Evolutionary conservation across 1,284 basidiomycete genomes (phyloP), one percentile per base, ranked within the genome.

Genomic region (Ceratobasidium sp.): DNA sequence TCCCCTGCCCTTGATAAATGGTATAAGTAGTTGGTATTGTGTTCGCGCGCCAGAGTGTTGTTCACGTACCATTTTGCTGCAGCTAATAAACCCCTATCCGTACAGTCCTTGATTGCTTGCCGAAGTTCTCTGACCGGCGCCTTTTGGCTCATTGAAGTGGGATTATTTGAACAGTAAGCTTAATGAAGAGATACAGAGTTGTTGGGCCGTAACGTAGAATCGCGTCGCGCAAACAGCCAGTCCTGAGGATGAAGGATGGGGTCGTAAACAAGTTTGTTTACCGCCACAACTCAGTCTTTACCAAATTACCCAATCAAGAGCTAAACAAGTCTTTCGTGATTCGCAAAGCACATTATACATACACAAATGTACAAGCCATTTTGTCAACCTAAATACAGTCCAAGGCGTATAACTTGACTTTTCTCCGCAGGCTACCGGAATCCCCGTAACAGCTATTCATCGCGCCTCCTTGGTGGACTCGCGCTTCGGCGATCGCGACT

Each of bases 51-150:
- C 45, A 47, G 20, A 47, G 10, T 12, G 20, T 71, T 38, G 27
- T 32, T n/a, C 56, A 56, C 45, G 34, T 74, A 91, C 91, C 91
- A 92, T 81, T 91, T 92, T 49, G 89, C 84, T 53, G 90, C 88
- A 34, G 84, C 80, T 22, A 79, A 76, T 47, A 89, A 77, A 1
- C 86, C 85, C 75, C 87, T 79, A 27, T 86, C 84, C 20, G 85
- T 80, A 72, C 87, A 89, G 73, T 77, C 77, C 20, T 73, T 69
- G 31, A 77, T 72, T 5, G 77, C 76, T 40, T 65, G 60, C 25
- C 60, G 49, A 4, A 65, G 35, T 29, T 65, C 60, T 32, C 27
- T 38, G 12, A 65, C 60, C 10, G 60, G 60, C 17, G 60, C 47
- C 15, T 22, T 15, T 53, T 65, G 60, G n/a, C 38, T 53, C 60